phyloP scores from a whole-genome alignment of 768 basidiomycete species.

The Sutorius australiensis region DNA sequence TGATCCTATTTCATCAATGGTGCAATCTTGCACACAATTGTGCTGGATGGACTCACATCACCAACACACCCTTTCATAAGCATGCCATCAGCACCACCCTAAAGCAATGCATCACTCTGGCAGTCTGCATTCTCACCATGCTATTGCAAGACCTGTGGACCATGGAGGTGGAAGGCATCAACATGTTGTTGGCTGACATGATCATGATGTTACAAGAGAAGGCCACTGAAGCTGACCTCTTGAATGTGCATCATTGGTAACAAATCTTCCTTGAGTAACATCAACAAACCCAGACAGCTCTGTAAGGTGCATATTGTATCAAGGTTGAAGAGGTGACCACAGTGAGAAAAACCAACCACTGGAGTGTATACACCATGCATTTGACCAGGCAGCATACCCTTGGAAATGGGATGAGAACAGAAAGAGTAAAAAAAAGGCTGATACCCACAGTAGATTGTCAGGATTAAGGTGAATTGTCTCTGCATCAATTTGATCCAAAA shows the following conservation, averaged over 20 bases:
- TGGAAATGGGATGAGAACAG: background rate
- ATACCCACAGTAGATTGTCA: background rate
- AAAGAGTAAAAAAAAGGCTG: background rate
- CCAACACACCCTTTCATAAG: constrained; percentile 22
- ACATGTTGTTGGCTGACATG: background rate
- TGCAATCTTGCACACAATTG: too few species aligned
- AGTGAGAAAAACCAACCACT: background rate
- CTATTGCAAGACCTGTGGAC: background rate
- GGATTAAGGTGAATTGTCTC: background rate
- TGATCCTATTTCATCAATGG: too few species aligned
- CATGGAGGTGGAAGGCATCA: background rate
- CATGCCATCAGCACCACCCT: constrained; percentile 14
- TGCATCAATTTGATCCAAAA: background rate
- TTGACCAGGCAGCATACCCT: constrained; percentile 5
- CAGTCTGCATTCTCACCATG: background rate
- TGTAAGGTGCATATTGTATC: constrained; percentile 4
- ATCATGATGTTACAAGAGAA: background rate
- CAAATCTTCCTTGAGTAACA: fast-evolving
- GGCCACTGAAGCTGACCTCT: too few species aligned
- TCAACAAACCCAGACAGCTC: background rate
- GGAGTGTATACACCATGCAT: constrained; percentile 4
- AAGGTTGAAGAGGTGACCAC: constrained; percentile 9
- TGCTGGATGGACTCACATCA: constrained; percentile 1
- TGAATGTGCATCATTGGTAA: background rate
- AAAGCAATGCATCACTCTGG: constrained; percentile 7